A percentile compares a stretch with the other conserved stretches of the same genome.
Conservation (phyloP, 225 moss, liverwort and hornwort species). For the Pseudoscleropodium purum region DNA sequence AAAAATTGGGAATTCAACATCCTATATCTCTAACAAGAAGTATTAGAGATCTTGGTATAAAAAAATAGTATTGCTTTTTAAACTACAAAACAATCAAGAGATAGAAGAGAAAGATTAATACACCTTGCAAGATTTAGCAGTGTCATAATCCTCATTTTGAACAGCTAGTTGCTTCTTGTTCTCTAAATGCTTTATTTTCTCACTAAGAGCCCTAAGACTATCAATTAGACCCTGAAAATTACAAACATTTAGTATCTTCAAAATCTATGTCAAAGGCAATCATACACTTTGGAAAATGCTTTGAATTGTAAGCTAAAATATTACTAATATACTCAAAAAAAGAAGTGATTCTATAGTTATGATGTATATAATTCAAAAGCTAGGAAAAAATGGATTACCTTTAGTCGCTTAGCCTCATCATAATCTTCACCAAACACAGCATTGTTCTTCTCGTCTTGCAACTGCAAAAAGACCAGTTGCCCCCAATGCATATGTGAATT, state of each 20-base stretch:
- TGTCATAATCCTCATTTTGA: slow-evolving; percentile 78
- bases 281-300: not conserved
- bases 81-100: not conserved
- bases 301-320: too few species aligned
- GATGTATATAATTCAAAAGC: not conserved
- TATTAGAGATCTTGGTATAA: not conserved
- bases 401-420: slow-evolving; percentile 84
- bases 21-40: not conserved
- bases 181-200: slow-evolving; percentile 68
- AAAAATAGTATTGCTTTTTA: not conserved
- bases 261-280: not conserved
- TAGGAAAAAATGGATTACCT: slow-evolving; percentile 21
- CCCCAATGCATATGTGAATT: slow-evolving; percentile 23
- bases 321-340: fast-evolving
- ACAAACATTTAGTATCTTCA: not conserved
- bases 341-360: not conserved
- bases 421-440: slow-evolving; percentile 79
- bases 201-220: slow-evolving; percentile 51
- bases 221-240: slow-evolving; percentile 52
- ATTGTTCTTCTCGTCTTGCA: slow-evolving; percentile 70
- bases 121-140: slow-evolving; percentile 81
- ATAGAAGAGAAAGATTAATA: not conserved
- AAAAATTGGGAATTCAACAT: not conserved
- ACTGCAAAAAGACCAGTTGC: slow-evolving; percentile 52
- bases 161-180: slow-evolving; percentile 60